Base-by-base conservation (phyloP, 805 yeast genomes). In the Pichia insulana region DNA sequence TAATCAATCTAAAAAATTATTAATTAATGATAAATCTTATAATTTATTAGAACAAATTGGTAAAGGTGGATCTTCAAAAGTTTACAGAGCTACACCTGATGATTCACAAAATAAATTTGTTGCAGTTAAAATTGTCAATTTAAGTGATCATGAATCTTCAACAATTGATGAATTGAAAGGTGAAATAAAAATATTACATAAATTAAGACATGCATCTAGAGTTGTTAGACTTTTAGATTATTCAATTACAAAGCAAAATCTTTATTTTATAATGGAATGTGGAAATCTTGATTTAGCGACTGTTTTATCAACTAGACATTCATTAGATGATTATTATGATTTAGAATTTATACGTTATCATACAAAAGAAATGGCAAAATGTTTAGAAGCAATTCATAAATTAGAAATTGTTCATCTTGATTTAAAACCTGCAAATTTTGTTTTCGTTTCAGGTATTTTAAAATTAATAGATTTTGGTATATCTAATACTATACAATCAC, bases 381-480 rank as follows among this genome's bases (percentile, higher is more conserved):
- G 97, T 65, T 89, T 89, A 2, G 66, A 75, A 46, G 89, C 87
- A 5, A 96, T 89, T n/a, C 97, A 89, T 61, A 73, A 73, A 45
- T 76, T 81, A 10, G 96, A 83, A 13, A 80, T 89, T 45, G 95
- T 89, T 26, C 69, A 64, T 41, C 59, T 66, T 1, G 69, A 64
- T 50, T 41, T 64, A 28, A 76, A 76, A 52, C 83, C 83, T 11
- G 82, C 81, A 0, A 80, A 80, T 52, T 84, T 84, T 59, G 69
- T 84, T 20, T 78, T 83, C 53, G 96, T 90, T 6, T 76, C 76
- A 54, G 97, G 97, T 0, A 69, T 76, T 37, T 65, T 90, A 51
- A 90, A 90, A 57, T 76, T 90, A 34, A 90, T 90, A 47, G 98
- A 90, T 63, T 92, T 90, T 70, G 98, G 98, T 13, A 84, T 84